These are phyloP conservation scores for Vigna trinervia DNA, from an alignment of 306 rosid species.

Conservation along the genomic window DNA sequence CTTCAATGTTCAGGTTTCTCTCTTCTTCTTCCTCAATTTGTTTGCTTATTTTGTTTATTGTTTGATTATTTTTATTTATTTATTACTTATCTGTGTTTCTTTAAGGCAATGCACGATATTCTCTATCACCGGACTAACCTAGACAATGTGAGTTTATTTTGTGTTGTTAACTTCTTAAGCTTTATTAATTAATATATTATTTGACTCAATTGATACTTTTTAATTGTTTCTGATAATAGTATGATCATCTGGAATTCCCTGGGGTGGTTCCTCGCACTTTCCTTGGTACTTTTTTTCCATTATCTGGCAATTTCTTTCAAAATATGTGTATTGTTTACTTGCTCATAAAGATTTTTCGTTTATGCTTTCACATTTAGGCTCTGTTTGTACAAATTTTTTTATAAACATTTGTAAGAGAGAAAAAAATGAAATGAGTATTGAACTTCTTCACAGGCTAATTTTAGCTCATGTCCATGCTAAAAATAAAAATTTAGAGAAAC, in stretches of 20 bases:
- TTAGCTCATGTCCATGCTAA: no score
- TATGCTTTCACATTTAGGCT: background rate
- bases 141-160: conserved; percentile 61
- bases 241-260: conserved; percentile 94
- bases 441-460: no score
- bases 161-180: background rate
- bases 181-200: conserved; percentile 30
- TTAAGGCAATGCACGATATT: conserved; percentile 86
- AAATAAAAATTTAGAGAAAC: no score
- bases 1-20: conserved; percentile 82
- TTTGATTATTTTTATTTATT: background rate
- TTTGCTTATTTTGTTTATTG: background rate
- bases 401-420: no score
- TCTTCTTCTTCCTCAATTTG: conserved; percentile 27
- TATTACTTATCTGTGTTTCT: background rate
- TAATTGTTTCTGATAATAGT: conserved; percentile 50
- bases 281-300: conserved; percentile 59
- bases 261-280: conserved; percentile 96
- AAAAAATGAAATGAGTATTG: no score
- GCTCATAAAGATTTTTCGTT: background rate
- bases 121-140: conserved; percentile 70
- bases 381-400: no score
- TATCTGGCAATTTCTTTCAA: background rate
- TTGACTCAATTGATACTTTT: conserved; percentile 27
- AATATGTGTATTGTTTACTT: background rate